Percentiles rank a stretch among this genome's conserved stretches.
phyloP scores from a whole-genome alignment of 2,329 filamentous ascomycete genomes.

The Cryoendolithus antarcticus region DNA sequence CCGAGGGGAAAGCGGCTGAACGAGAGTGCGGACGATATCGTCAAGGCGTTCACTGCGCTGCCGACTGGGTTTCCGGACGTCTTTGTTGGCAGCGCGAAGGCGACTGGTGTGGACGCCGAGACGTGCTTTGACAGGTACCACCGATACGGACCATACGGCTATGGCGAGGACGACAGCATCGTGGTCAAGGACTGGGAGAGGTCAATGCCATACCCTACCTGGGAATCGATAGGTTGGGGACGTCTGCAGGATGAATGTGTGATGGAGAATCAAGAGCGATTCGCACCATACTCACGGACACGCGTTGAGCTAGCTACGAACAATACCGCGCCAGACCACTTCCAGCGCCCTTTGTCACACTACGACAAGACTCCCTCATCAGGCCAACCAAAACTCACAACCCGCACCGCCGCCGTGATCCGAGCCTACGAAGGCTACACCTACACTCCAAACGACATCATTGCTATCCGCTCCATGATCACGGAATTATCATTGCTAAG shows the following conservation, averaged over 20 bases:
- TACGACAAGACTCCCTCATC: constrained; percentile 1
- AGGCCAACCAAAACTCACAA: constrained; percentile 24
- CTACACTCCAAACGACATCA: constrained; percentile 35
- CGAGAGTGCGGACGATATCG: constrained; percentile 46
- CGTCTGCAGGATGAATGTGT: constrained; percentile 55
- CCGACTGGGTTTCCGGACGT: constrained; percentile 48
- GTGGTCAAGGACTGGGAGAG: constrained; percentile 21
- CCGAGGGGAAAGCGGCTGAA: constrained; percentile 42
- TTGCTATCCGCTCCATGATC: constrained; percentile 33
- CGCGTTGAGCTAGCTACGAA: constrained; percentile 11
- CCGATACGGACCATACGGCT: constrained; percentile 44
- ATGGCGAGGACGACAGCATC: constrained; percentile 36
- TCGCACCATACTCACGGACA: constrained; percentile 26
- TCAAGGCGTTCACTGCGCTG: constrained; percentile 48
- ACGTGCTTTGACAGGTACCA: constrained; percentile 52
- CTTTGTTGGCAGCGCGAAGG: constrained; percentile 50
- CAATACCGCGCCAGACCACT: constrained; percentile 11
- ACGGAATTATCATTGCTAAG: constrained; percentile 33
- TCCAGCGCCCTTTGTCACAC: too few species aligned
- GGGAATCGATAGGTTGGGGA: constrained; percentile 59
- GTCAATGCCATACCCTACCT: constrained; percentile 35
- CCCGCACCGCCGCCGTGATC: constrained; percentile 34
- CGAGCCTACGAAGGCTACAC: constrained; percentile 35
- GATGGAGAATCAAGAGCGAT: constrained; percentile 54
- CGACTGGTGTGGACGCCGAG: constrained; percentile 50